A percentile compares a stretch with the other conserved stretches of the same genome.
These are phyloP conservation scores for Rasamsonia emersonii DNA, from an alignment of 2,329 filamentous ascomycete genomes.

Conservation along the genomic window DNA sequence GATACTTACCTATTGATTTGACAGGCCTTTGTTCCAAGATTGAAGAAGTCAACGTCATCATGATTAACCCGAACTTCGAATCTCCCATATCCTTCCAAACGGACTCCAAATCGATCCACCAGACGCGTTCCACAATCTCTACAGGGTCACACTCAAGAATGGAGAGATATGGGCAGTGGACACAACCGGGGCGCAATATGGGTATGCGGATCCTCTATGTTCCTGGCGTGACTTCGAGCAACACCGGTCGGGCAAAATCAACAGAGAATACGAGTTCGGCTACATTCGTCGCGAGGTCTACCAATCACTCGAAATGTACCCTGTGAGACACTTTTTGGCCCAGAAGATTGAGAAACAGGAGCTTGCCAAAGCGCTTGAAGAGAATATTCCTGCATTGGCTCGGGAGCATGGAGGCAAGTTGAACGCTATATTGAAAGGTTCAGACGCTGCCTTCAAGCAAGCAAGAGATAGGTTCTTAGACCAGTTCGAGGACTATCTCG, in stretches of 20 bases:
- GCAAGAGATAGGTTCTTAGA: conserved; percentile 1
- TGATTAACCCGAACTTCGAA: conserved; percentile 1
- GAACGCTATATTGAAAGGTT: not conserved
- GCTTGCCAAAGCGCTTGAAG: conserved; percentile 1
- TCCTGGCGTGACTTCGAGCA: conserved; percentile 1
- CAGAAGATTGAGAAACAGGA: conserved; percentile 1
- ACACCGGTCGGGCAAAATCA: not conserved
- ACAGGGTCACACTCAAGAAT: conserved; percentile 2
- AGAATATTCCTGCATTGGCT: conserved; percentile 1
- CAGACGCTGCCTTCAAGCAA: not conserved
- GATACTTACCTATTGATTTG: not conserved
- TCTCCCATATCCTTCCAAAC: not conserved
- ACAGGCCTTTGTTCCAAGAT: conserved; percentile 1
- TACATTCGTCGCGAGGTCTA: not conserved
- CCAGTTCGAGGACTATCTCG: not conserved
- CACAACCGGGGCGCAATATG: conserved; percentile 1
- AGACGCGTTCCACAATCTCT: not conserved
- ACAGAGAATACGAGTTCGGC: not conserved
- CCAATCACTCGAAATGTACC: not conserved
- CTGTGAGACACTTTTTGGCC: not conserved
- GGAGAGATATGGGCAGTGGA: conserved; percentile 2
- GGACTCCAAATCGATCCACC: not conserved
- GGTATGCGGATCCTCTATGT: conserved; percentile 1
- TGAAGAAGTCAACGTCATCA: conserved; percentile 1
- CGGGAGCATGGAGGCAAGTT: conserved; percentile 1